A percentile compares a stretch with the other conserved stretches of the same genome.
Conservation (phyloP, 1,139 yeast genomes). For the Yamadazyma friedrichii region DNA sequence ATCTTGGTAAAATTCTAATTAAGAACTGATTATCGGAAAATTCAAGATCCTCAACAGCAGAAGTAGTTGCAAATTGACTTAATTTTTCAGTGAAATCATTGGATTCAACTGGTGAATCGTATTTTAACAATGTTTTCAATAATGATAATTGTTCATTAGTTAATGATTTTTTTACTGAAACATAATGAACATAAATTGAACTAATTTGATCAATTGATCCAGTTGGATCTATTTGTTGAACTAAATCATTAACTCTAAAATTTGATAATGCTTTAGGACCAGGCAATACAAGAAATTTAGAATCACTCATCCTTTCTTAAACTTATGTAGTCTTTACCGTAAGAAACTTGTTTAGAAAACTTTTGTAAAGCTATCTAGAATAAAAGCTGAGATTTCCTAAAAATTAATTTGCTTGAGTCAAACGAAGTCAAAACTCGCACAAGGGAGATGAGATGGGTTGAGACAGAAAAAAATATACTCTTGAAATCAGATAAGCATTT, state of each 20-base stretch:
- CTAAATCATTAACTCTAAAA: slow-evolving; percentile 75
- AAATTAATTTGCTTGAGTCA: slow-evolving; percentile 1
- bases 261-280: slow-evolving; percentile 91
- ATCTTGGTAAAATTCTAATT: slow-evolving; percentile 81
- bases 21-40: slow-evolving; percentile 53
- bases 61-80: slow-evolving; percentile 25
- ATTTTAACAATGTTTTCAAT: slow-evolving; percentile 65
- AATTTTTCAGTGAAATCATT: slow-evolving; percentile 46
- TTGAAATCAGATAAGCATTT: not conserved
- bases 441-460: not conserved
- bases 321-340: not conserved
- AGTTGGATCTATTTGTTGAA: slow-evolving; percentile 57
- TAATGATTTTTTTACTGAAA: slow-evolving; percentile 50
- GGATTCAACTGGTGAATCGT: slow-evolving; percentile 66
- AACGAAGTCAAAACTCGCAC: slow-evolving; percentile 1
- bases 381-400: not conserved
- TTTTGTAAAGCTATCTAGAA: not conserved
- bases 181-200: slow-evolving; percentile 79
- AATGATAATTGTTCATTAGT: slow-evolving; percentile 42
- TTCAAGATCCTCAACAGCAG: slow-evolving; percentile 25
- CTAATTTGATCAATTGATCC: slow-evolving; percentile 67
- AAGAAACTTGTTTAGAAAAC: not conserved
- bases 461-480: not conserved
- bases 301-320: slow-evolving; percentile 10
- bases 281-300: slow-evolving; percentile 57